Evolutionary conservation across 805 yeast genomes (phyloP).

Genomic region (Barnettozyma sp.): DNA sequence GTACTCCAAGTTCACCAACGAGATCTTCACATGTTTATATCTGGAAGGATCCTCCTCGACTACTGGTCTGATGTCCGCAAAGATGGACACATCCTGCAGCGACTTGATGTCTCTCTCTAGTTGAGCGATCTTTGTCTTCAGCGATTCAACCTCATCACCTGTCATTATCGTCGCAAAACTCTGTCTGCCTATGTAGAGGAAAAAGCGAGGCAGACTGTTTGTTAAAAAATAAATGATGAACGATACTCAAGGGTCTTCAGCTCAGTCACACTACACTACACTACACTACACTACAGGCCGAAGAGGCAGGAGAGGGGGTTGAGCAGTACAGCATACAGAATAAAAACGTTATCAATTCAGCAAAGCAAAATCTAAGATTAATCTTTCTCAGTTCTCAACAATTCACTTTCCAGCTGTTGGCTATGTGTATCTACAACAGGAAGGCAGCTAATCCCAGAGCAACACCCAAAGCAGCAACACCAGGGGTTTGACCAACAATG

Average conservation of each 20-base stretch:
- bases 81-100: conserved; percentile 20
- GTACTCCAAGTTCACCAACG: conserved; percentile 17
- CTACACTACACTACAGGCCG: too few species aligned
- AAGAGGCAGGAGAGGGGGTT: too few species aligned
- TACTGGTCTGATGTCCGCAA: conserved; percentile 22
- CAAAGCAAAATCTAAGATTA: too few species aligned
- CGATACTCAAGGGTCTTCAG: too few species aligned
- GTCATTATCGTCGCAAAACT: not conserved
- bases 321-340: too few species aligned
- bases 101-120: conserved; percentile 20
- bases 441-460: conserved; percentile 23
- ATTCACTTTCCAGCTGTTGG: too few species aligned
- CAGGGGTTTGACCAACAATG: conserved; percentile 12
- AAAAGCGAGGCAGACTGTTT: too few species aligned
- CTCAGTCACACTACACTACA: too few species aligned
- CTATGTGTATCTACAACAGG: too few species aligned
- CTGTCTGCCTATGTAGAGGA: too few species aligned
- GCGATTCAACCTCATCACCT: conserved; percentile 3
- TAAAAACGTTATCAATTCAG: too few species aligned
- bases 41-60: conserved; percentile 16
- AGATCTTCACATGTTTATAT: conserved; percentile 16
- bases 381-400: not conserved
- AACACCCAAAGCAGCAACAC: conserved; percentile 21
- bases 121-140: conserved; percentile 11
- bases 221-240: too few species aligned